Evolutionary conservation across 805 yeast species (phyloP), one percentile per base, ranked within the genome.

Genomic region (Candida chilensis): DNA sequence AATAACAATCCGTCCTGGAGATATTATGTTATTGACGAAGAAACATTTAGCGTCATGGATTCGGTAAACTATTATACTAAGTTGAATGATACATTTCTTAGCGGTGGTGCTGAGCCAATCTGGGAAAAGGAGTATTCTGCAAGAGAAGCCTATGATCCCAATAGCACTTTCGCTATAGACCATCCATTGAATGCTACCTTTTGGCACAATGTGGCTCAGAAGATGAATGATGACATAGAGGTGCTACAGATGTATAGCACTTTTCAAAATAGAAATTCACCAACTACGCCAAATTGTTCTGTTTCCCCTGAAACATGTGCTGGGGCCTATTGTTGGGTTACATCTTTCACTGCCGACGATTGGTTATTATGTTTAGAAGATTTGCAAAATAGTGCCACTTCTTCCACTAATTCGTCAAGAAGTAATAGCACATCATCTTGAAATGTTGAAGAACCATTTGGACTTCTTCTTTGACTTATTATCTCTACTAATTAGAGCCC

Each of bases 1-100:
- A 34, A 34, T 7, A 10, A 31, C 20, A 34, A 34, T 16, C 37
- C 37, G 11, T 34, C 37, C n/a, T 34, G 37, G 37, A 27, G 28
- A 13, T 24, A 24, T 15, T 34, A 34, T 27, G 20, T 31, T 5
- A 34, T 34, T 4, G 37, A 34, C 26, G 16, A 15, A n/a, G 13
- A 14, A 10, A 16, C 27, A 7, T 31, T 34, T 16, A 17, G 16
- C 12, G 21, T 34, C 10, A 27, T 34, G 4, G 27, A 30, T 16
- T 6, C 31, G 3, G 27, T 16, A 20, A 34, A 34, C 16, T 34
- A 31, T 29, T 34, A 15, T 21, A 31, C 34, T 6, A 15, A 19
- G 12, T 17, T 33, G 16, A 30, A 30, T 14, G 12, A 21, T 15
- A 21, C 32, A 5, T 29, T 29, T 13, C 13, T 13, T 12, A 29